A percentile compares a stretch with the other conserved stretches of the same genome.
phyloP scores from a whole-genome alignment of 1,284 basidiomycete genomes.

The Pascua sp. region DNA sequence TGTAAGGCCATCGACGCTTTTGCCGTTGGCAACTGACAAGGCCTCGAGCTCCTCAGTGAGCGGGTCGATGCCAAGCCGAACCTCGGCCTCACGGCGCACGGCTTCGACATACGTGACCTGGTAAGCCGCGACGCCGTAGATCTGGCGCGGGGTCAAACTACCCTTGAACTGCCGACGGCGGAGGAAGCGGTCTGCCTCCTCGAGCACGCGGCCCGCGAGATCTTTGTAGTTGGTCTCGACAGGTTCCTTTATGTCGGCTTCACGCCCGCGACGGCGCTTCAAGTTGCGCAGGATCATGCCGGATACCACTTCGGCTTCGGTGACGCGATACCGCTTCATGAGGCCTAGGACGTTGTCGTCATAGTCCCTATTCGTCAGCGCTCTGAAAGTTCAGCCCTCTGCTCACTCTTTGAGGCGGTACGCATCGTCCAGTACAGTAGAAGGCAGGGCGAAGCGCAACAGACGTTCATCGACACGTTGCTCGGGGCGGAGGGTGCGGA shows the following conservation, averaged over 20 bases:
- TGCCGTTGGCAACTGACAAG: no score
- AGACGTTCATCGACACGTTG: constrained; percentile 12
- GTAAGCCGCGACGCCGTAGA: constrained; percentile 31
- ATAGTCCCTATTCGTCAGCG: constrained; percentile 2
- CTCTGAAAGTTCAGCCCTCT: not conserved
- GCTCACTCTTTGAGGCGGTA: constrained; percentile 21
- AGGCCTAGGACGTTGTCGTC: constrained; percentile 10
- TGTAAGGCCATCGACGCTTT: not conserved
- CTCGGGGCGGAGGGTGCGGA: not conserved
- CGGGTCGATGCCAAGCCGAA: constrained; percentile 1
- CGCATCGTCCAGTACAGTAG: constrained; percentile 19
- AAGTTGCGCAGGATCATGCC: constrained; percentile 23
- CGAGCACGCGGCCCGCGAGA: constrained; percentile 5
- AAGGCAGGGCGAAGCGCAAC: constrained; percentile 14
- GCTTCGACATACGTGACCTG: constrained; percentile 24
- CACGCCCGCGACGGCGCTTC: constrained; percentile 12
- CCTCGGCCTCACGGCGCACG: constrained; percentile 5
- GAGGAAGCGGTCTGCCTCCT: constrained; percentile 8
- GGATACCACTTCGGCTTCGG: constrained; percentile 26
- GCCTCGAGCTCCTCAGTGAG: no score
- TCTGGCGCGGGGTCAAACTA: constrained; percentile 8
- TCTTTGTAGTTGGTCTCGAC: constrained; percentile 16
- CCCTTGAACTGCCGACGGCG: constrained; percentile 6
- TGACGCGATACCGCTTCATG: constrained; percentile 20
- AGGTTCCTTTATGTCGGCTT: constrained; percentile 24